Evolutionary conservation across 1,284 basidiomycete species (phyloP).

Genomic region (Ganoderma meredithae): DNA sequence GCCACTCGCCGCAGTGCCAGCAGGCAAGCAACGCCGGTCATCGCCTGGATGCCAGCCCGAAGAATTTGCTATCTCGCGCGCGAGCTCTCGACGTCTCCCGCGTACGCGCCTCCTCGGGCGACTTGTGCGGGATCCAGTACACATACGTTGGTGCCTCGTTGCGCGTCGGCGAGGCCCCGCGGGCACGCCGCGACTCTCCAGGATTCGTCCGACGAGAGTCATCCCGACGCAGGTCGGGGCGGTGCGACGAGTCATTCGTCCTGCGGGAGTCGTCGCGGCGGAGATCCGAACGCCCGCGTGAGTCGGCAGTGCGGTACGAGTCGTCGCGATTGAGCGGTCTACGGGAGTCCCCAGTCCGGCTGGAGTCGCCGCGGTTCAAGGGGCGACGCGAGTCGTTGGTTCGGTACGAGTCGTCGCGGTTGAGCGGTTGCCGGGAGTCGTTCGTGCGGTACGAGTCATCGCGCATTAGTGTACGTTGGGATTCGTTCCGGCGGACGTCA

Average conservation of each 20-base stretch:
- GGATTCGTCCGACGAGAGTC: slow-evolving; percentile 26
- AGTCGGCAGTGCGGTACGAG: slow-evolving; percentile 26
- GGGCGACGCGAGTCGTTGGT: slow-evolving; percentile 22
- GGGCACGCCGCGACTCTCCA: slow-evolving; percentile 26
- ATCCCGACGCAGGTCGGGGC: slow-evolving; percentile 25
- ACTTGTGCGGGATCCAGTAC: slow-evolving; percentile 45
- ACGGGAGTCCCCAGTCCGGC: slow-evolving; percentile 20
- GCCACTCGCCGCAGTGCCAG: background rate
- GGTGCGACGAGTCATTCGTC: slow-evolving; percentile 20
- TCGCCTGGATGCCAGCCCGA: slow-evolving; percentile 55
- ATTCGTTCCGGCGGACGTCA: slow-evolving; percentile 34
- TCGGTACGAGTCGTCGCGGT: slow-evolving; percentile 25
- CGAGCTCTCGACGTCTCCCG: slow-evolving; percentile 33
- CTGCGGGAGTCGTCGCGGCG: slow-evolving; percentile 30
- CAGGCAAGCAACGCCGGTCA: slow-evolving; percentile 38
- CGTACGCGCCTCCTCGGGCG: slow-evolving; percentile 45
- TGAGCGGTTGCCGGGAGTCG: slow-evolving; percentile 16
- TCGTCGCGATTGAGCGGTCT: slow-evolving; percentile 25
- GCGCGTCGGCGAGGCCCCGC: slow-evolving; percentile 37
- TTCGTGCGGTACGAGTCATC: slow-evolving; percentile 20
- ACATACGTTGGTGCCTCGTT: slow-evolving; percentile 46
- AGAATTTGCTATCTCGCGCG: slow-evolving; percentile 46
- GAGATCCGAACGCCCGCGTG: slow-evolving; percentile 21
- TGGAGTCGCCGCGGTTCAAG: slow-evolving; percentile 26
- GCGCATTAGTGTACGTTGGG: slow-evolving; percentile 31